These are phyloP conservation scores for Acanthamoeba lenticulata DNA, from an alignment of 208 protist genomes.

Conservation along the genomic window DNA sequence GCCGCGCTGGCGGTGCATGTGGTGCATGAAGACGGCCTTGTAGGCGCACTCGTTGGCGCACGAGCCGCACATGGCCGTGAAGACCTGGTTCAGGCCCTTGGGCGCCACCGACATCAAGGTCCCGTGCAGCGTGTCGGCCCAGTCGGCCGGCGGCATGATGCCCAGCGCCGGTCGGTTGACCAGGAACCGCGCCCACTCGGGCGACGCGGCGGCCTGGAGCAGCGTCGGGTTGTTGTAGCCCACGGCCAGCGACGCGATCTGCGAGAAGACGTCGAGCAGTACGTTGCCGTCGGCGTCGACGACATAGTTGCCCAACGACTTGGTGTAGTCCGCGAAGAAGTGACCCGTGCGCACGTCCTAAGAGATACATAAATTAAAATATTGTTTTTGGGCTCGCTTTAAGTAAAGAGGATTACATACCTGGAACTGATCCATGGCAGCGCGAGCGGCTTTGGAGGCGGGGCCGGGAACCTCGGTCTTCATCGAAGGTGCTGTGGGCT, in stretches of 20 bases:
- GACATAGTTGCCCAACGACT: slow-evolving; percentile 86
- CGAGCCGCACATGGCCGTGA: slow-evolving; percentile 85
- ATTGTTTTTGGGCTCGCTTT: too few species aligned
- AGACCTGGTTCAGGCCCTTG: slow-evolving; percentile 80
- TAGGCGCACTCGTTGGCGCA: slow-evolving; percentile 86
- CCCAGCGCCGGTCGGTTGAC: slow-evolving; percentile 79
- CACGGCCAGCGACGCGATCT: slow-evolving; percentile 85
- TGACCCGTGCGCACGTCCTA: slow-evolving; percentile 80
- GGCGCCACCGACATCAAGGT: slow-evolving; percentile 82
- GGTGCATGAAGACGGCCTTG: slow-evolving; percentile 85
- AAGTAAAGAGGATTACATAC: slow-evolving; percentile 25
- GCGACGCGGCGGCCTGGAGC: slow-evolving; percentile 76
- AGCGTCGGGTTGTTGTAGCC: slow-evolving; percentile 86
- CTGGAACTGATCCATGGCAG: slow-evolving; percentile 75
- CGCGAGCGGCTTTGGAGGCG: slow-evolving; percentile 68
- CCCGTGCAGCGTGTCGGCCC: slow-evolving; percentile 77
- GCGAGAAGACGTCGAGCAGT: slow-evolving; percentile 83
- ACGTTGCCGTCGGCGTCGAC: slow-evolving; percentile 87
- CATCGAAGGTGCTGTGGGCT: slow-evolving; percentile 73
- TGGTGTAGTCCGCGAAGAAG: slow-evolving; percentile 81
- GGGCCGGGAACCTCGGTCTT: slow-evolving; percentile 77
- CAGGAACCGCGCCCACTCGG: slow-evolving; percentile 52
- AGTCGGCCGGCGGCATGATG: slow-evolving; percentile 79
- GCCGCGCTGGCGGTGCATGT: slow-evolving; percentile 75
- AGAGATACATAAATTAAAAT: background rate